Conservation (phyloP, 176 grass and related monocot genomes). For the Phragmites australis region DNA sequence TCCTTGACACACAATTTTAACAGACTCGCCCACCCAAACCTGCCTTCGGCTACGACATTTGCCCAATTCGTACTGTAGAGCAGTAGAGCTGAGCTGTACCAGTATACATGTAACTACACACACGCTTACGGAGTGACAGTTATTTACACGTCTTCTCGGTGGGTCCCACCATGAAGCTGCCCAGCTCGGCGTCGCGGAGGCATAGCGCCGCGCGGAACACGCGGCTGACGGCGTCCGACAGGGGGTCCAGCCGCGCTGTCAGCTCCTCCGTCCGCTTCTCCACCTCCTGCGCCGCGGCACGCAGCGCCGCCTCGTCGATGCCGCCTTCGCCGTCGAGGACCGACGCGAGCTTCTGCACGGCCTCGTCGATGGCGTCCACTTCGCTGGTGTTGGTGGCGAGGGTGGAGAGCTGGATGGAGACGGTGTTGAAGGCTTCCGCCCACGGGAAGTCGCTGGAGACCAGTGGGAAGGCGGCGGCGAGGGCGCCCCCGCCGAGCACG, state of each 20-base stretch:
- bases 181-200: conserved; percentile 61
- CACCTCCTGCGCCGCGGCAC: conserved; percentile 36
- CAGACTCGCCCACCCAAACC: background rate
- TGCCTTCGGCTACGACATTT: background rate
- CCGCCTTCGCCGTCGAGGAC: conserved; percentile 10
- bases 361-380: conserved; percentile 47
- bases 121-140: background rate
- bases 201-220: conserved; percentile 66
- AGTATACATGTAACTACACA: background rate
- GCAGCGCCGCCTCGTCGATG: conserved; percentile 29
- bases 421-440: conserved; percentile 62
- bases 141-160: conserved; percentile 41
- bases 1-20: background rate
- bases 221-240: conserved; percentile 56
- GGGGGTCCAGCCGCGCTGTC: conserved; percentile 46
- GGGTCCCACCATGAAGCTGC: conserved; percentile 41
- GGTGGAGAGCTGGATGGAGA: conserved; percentile 37
- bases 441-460: conserved; percentile 51
- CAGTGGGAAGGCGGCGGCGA: background rate
- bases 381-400: conserved; percentile 26
- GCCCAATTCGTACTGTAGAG: background rate
- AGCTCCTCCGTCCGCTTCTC: conserved; percentile 60
- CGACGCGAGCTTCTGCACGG: conserved; percentile 35
- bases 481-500: conserved; percentile 34
- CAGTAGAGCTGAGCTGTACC: background rate